These are phyloP conservation scores for Mikania micrantha DNA, from an alignment of 129 eudicot genomes.

Conservation along the genomic window DNA sequence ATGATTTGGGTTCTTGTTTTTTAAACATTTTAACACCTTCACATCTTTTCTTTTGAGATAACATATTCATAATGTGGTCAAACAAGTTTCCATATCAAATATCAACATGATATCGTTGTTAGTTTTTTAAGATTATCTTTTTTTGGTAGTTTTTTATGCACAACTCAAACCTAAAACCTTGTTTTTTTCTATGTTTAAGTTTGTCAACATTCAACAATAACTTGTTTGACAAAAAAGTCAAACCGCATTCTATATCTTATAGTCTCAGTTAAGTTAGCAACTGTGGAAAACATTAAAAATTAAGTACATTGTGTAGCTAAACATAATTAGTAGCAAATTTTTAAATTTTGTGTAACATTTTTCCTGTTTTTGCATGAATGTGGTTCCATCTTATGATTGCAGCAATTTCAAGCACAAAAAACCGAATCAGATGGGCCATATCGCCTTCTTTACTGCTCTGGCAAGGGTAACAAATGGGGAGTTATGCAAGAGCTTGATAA, in stretches of 20 bases:
- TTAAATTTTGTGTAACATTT: neutral
- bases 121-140: neutral
- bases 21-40: neutral
- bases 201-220: neutral
- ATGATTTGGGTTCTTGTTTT: neutral
- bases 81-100: neutral
- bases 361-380: neutral
- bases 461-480: constrained; percentile 71
- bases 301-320: neutral
- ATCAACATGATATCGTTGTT: neutral
- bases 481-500: constrained; percentile 58
- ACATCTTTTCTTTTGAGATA: neutral
- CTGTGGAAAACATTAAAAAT: neutral
- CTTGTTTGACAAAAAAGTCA: neutral
- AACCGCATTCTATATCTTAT: too few species aligned
- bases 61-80: neutral
- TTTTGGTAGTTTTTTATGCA: neutral
- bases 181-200: neutral
- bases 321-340: neutral
- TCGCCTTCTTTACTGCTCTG: constrained; percentile 53
- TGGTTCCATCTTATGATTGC: neutral
- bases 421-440: constrained; percentile 45
- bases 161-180: neutral
- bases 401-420: constrained; percentile 27
- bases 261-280: neutral